These are phyloP conservation scores for Filobasidium wieringae DNA, from an alignment of 768 basidiomycete genomes.

Conservation along the genomic window DNA sequence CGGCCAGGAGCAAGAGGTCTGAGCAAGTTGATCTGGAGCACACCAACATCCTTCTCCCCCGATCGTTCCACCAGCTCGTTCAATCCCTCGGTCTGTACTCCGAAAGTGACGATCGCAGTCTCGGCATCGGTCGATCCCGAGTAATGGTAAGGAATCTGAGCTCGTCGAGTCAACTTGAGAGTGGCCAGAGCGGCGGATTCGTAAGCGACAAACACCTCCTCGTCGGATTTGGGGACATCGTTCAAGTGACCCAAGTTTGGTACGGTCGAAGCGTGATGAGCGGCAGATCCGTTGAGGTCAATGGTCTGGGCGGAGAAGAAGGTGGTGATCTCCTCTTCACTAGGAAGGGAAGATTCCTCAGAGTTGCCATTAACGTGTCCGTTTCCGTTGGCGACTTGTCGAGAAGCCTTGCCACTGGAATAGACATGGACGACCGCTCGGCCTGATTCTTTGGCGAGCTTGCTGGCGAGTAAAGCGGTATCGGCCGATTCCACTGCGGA, in stretches of 20 bases:
- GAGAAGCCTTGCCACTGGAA: slow-evolving; percentile 2
- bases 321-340: slow-evolving; percentile 12
- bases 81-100: slow-evolving; percentile 43
- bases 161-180: slow-evolving; percentile 51
- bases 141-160: slow-evolving; percentile 47
- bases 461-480: slow-evolving; percentile 73
- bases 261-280: slow-evolving; percentile 1
- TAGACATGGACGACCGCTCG: slow-evolving; percentile 12
- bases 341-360: slow-evolving; percentile 26
- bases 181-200: slow-evolving; percentile 59
- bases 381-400: slow-evolving; percentile 15
- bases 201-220: slow-evolving; percentile 44
- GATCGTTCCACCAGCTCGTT: slow-evolving; percentile 47
- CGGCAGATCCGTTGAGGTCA: slow-evolving; percentile 2
- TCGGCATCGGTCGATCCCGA: slow-evolving; percentile 40
- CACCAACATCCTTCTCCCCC: slow-evolving; percentile 11
- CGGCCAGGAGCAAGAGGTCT: slow-evolving; percentile 54
- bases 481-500: slow-evolving; percentile 73
- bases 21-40: slow-evolving; percentile 48
- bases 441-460: slow-evolving; percentile 51
- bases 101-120: slow-evolving; percentile 62
- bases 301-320: slow-evolving; percentile 13
- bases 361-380: slow-evolving; percentile 21
- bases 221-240: slow-evolving; percentile 12
- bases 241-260: slow-evolving; percentile 7